Evolutionary conservation across 2,329 filamentous ascomycete species (phyloP), one percentile per base, ranked within the genome.

Genomic region (Aureobasidium sp.): DNA sequence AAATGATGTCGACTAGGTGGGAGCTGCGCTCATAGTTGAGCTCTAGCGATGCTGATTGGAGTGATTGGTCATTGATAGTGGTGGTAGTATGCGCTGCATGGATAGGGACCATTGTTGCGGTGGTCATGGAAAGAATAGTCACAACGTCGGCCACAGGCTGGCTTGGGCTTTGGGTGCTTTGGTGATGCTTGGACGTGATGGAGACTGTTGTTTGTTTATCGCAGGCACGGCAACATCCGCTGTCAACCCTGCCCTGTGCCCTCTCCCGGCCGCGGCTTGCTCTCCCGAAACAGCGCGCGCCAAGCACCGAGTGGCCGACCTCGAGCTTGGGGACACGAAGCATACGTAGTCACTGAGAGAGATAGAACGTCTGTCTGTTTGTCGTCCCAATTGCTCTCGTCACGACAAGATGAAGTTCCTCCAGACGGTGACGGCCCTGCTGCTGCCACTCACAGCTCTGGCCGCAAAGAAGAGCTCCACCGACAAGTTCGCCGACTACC

Each of bases 401-500:
- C 36, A 29, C 25, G 12, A 2, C 37, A 55, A 29, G 17, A 93
- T 93, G 89, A 87, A 84, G 77, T 78, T 88, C 70, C 77, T 89
- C 63, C 79, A 82, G 68, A 74, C 85, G 64, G 75, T 91, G 68
- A 77, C 88, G 67, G 82, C 86, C 45, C 77, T 84, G 63, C 77
- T 87, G 71, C 79, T 90, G 67, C 80, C 85, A 42, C 78, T 85
- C 61, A 80, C 82, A 63, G 80, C 81, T 62, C 73, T 87, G 44
- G 85, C 83, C 52, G 83, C 87, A 59, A 88, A 87, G 72, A 86
- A 88, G 73, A 78, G 85, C 53, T 48, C 70, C 0, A 39, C 64
- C 41, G 84, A 90, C 73, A 85, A 84, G 70, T 96, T 93, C 79
- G 74, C 83, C 65, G 81, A 84, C 63, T 93, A 86, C 77, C 85